These are phyloP conservation scores for Ceriops zippeliana DNA, from an alignment of 345 rosid species.

Conservation along the genomic window DNA sequence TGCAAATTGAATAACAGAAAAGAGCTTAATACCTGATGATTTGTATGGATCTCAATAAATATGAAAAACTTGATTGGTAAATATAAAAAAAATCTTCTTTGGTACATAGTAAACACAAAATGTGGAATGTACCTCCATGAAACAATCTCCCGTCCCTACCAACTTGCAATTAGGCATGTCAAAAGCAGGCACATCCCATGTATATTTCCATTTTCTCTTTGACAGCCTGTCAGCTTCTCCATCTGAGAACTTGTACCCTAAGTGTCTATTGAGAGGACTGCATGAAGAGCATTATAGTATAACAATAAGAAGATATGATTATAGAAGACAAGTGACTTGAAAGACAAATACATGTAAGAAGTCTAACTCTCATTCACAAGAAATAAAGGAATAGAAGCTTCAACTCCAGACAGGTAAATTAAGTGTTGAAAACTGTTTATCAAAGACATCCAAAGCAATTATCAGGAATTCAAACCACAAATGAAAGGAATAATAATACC, in stretches of 20 bases:
- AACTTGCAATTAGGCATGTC: constrained; percentile 68
- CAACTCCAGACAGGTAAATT: background rate
- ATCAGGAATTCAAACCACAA: background rate
- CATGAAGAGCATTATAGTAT: constrained; percentile 15
- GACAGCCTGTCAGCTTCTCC: constrained; percentile 49
- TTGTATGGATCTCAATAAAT: background rate
- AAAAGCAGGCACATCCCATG: constrained; percentile 66
- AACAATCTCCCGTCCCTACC: constrained; percentile 63
- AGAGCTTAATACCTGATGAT: no score
- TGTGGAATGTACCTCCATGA: constrained; percentile 43
- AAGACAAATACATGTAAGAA: background rate
- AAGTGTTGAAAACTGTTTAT: background rate
- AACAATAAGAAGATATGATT: background rate
- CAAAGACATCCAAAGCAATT: background rate
- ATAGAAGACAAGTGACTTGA: background rate
- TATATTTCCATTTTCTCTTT: constrained; percentile 58
- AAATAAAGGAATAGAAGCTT: background rate
- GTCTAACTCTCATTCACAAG: background rate
- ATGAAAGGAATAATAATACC: no score
- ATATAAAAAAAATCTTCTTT: background rate
- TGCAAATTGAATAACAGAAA: no score
- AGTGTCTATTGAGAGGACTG: constrained; percentile 70
- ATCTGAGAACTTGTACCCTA: constrained; percentile 53
- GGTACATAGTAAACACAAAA: background rate
- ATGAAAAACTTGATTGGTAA: background rate